Evolutionary conservation across 208 protist genomes (phyloP), one percentile per base, ranked within the genome.

Genomic region (Phytomonas sp.): DNA sequence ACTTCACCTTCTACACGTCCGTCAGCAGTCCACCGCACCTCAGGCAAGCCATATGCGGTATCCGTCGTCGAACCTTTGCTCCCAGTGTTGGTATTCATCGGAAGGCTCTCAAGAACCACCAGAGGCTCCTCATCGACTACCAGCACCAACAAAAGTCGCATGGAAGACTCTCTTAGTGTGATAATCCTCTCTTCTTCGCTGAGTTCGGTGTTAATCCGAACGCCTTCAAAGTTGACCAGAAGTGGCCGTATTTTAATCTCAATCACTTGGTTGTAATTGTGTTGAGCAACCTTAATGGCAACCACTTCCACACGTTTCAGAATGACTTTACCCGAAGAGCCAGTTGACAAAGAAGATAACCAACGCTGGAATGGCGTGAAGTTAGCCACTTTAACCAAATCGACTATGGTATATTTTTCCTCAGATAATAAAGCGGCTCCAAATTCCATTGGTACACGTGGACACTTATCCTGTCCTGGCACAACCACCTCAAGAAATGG

Each of bases 321-420:
- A 31, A 83, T 77, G 32, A 19, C 64, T 34, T 69, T 40, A n/a
- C 69, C 72, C n/a, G 66, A 23, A 23, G 70, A 45, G 16, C 29
- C 61, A 10, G 69, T 70, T 4, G 74, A 69, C 65, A 94, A 72
- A 8, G 79, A 73, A 12, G 78, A 75, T 1, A 95, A 63, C 83
- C 86, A 95, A 31, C 75, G 76, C 63, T 82, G 72, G 29, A 95
- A 77, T 29, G 90, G 90, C 23, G 69, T 60, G 60, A 84, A 96
- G 79, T 94, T 96, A n/a, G 87, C 88, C 29, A 85, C 82, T 37
- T 77, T 80, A 23, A 94, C 85, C 42, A 95, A 78, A 70, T 95
- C 90, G 14, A 71, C 71, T 81, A 91, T 93, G 7, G 77, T 89
- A 67, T 36, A 63, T 2, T 11, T 63, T 11, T 32, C 32, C 11